Percentiles rank a stretch among this genome's conserved stretches.
These are phyloP conservation scores for Aspergillus sojae DNA, from an alignment of 2,329 filamentous ascomycete genomes.

Conservation along the genomic window DNA sequence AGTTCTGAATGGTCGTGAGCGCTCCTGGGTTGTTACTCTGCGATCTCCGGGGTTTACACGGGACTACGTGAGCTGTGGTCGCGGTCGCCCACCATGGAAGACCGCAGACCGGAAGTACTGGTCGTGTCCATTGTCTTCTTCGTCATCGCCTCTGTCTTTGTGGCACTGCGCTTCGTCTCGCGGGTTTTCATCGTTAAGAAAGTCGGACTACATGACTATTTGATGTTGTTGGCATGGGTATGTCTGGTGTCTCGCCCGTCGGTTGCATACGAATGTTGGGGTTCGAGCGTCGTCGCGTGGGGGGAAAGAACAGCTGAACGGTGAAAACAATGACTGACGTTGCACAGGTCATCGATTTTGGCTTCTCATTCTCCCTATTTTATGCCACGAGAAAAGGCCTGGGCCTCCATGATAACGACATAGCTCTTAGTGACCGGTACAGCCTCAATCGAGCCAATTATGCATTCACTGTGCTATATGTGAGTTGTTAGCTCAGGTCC, in stretches of 20 bases:
- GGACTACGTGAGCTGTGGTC: neutral
- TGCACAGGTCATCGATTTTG: conserved; percentile 46
- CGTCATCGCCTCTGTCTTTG: conserved; percentile 71
- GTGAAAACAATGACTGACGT: neutral
- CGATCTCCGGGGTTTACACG: neutral
- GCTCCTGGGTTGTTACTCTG: neutral
- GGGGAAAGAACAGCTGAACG: neutral
- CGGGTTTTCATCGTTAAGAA: conserved; percentile 72
- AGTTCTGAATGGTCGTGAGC: neutral
- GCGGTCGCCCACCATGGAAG: conserved; percentile 30
- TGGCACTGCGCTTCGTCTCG: conserved; percentile 72
- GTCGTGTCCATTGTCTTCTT: conserved; percentile 54
- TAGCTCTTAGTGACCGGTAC: conserved; percentile 31
- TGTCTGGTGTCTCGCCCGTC: conserved; percentile 15
- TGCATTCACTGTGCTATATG: conserved; percentile 63
- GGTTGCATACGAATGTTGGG: conserved; percentile 2
- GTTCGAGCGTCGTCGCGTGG: neutral
- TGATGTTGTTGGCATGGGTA: conserved; percentile 79
- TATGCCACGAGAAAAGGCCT: conserved; percentile 47
- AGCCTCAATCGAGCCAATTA: conserved; percentile 56
- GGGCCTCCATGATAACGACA: conserved; percentile 45
- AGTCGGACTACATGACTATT: conserved; percentile 75
- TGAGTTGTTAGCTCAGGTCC: conserved; percentile 36
- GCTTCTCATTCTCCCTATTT: conserved; percentile 51
- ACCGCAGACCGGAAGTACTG: conserved; percentile 42